These are phyloP conservation scores for Tilletia indica DNA, from an alignment of 1,284 basidiomycete species.

Conservation along the genomic window DNA sequence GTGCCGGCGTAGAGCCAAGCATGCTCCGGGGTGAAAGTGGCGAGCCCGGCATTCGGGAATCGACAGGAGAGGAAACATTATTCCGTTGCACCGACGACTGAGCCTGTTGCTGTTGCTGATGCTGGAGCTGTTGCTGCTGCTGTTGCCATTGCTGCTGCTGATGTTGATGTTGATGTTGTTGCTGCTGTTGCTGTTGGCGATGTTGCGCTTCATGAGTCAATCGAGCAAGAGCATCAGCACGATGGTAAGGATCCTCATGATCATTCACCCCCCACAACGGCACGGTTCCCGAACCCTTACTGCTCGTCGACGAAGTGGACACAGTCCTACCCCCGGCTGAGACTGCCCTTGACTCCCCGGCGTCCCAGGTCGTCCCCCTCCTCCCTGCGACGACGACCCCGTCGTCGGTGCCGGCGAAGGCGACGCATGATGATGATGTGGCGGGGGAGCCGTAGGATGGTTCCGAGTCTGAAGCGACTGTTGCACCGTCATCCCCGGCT, in stretches of 20 bases:
- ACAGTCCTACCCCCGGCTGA: too few relatives aligned
- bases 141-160: not conserved
- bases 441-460: not conserved
- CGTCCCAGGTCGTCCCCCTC: constrained; percentile 1
- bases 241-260: constrained; percentile 17
- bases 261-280: not conserved
- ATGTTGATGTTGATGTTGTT: constrained; percentile 3
- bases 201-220: constrained; percentile 2
- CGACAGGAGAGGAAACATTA: not conserved
- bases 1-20: not conserved
- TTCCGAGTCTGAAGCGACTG: constrained; percentile 32
- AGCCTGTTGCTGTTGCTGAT: not conserved
- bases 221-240: constrained; percentile 10
- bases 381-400: too few relatives aligned
- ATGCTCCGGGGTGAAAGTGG: not conserved
- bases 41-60: not conserved
- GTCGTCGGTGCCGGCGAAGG: constrained; percentile 15
- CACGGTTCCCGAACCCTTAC: not conserved
- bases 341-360: too few relatives aligned
- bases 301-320: too few relatives aligned
- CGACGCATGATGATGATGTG: constrained; percentile 24
- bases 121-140: not conserved
- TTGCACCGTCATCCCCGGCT: constrained; percentile 52
- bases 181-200: not conserved
- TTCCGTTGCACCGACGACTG: not conserved